Base-by-base conservation (phyloP, 208 protist species). In the Trypanosoma scelopori region DNA sequence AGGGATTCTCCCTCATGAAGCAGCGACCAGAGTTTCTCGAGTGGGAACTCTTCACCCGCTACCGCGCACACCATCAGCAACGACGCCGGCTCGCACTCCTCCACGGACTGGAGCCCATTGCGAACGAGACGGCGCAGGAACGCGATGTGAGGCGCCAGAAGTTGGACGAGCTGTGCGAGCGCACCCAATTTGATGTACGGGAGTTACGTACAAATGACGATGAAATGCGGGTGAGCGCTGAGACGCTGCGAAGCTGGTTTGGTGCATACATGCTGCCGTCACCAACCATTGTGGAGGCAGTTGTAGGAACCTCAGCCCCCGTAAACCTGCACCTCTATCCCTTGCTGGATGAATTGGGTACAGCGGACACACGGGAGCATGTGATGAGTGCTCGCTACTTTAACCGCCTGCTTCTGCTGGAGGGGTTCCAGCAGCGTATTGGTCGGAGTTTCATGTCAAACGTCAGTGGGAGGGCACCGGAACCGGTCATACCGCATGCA, bases 11-110 rank as follows among this genome's bases (percentile, higher is more conserved):
- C 1, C 76, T 96, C 1, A 87, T 94, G 74, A 83, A 83, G 68
- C 85, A 91, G 67, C 76, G 88, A 1, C 91, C 87, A 0, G 87
- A 93, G 42, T 82, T 85, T 61, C 74, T 93, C 18, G 87, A 96
- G 77, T 96, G 87, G 88, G 91, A 94, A 71, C 81, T 96, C 35
- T 96, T 96, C 64, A 85, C 79, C 22, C 85, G 91, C 47, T 94
- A 96, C 65, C 85, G 91, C 47, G 87, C 86, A 12, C 91, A 96
- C 71, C 83, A 93, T 72, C 70, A 93, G 65, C 91, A 96, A 69
- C 86, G 91, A 20, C 83, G 91, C 25, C 79, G 81, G 28, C 58
- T 96, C 42, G 91, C 91, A 30, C 75, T 94, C 16, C 69, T 78
- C 22, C 84, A 94, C 53, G 88, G 88, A 0, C 66, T 96, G n/a